These are phyloP conservation scores for Pittosporum tobira DNA, from an alignment of 129 eudicot genomes.

Conservation along the genomic window DNA sequence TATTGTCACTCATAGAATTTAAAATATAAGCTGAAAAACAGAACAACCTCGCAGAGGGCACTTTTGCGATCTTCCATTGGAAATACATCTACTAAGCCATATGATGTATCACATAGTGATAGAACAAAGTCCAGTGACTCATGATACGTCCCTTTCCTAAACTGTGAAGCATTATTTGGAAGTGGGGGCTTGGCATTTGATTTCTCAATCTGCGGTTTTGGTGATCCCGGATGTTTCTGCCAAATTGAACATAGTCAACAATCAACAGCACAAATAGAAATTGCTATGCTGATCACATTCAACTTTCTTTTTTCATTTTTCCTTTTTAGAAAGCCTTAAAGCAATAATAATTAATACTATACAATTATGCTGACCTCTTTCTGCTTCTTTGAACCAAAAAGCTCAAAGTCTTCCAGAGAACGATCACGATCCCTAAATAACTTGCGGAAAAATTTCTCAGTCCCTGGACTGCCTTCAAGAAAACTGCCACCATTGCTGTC, in stretches of 20 bases:
- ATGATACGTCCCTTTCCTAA: constrained; percentile 92
- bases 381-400: constrained; percentile 66
- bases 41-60: constrained; percentile 89
- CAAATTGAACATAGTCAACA: constrained; percentile 12
- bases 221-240: constrained; percentile 67
- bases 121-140: constrained; percentile 93
- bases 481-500: constrained; percentile 32
- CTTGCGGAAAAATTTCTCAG: constrained; percentile 86
- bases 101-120: constrained; percentile 84
- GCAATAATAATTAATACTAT: not conserved
- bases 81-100: constrained; percentile 92
- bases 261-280: not conserved
- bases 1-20: not conserved
- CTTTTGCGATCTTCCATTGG: constrained; percentile 96
- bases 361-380: constrained; percentile 53
- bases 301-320: too few species aligned
- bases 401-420: constrained; percentile 89
- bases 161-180: constrained; percentile 66
- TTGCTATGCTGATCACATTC: not conserved
- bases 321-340: not conserved
- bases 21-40: constrained; percentile 5
- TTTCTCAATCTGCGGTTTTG: constrained; percentile 53
- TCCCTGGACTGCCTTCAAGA: constrained; percentile 94
- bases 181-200: constrained; percentile 75
- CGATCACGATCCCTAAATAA: constrained; percentile 94